Conservation (phyloP, 768 basidiomycete genomes). For the Brasilioporus rufonigricans region DNA sequence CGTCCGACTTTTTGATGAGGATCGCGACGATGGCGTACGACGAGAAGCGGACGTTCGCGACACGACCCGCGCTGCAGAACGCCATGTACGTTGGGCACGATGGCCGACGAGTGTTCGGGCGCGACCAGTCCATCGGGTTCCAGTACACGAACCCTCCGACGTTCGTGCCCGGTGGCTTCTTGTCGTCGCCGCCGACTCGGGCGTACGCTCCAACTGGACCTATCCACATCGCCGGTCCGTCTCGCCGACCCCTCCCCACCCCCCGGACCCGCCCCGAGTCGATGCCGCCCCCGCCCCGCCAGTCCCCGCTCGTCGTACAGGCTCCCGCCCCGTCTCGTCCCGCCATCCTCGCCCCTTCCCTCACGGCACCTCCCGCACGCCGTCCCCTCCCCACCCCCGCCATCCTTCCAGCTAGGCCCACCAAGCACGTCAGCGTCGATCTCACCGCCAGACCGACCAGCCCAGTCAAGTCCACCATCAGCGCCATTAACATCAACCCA, state of each 20-base stretch:
- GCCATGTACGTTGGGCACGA: constrained; percentile 16
- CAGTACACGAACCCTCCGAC: constrained; percentile 12
- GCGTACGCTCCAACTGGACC: constrained; percentile 11
- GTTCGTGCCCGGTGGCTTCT: neutral
- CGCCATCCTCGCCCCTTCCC: constrained; percentile 28
- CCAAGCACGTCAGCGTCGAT: constrained; percentile 26
- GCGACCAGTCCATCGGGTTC: constrained; percentile 19
- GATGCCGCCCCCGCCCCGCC: constrained; percentile 21
- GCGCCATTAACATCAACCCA: constrained; percentile 3
- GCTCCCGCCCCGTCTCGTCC: constrained; percentile 32
- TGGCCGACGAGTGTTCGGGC: neutral
- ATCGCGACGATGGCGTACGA: constrained; percentile 22
- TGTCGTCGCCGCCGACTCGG: constrained; percentile 11
- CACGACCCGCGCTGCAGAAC: constrained; percentile 9
- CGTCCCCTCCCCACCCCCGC: constrained; percentile 25
- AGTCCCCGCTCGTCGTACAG: constrained; percentile 23
- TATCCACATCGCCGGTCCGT: constrained; percentile 18
- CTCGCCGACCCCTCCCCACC: constrained; percentile 29
- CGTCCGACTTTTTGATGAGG: constrained; percentile 5
- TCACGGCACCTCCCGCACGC: constrained; percentile 15
- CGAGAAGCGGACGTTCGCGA: constrained; percentile 14
- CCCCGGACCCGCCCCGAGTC: constrained; percentile 28
- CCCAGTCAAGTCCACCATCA: constrained; percentile 15
- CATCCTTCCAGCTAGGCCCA: neutral
- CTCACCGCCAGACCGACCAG: constrained; percentile 19